Base-by-base conservation (phyloP, 1,284 basidiomycete genomes). In the Heimioporus punctisporus region DNA sequence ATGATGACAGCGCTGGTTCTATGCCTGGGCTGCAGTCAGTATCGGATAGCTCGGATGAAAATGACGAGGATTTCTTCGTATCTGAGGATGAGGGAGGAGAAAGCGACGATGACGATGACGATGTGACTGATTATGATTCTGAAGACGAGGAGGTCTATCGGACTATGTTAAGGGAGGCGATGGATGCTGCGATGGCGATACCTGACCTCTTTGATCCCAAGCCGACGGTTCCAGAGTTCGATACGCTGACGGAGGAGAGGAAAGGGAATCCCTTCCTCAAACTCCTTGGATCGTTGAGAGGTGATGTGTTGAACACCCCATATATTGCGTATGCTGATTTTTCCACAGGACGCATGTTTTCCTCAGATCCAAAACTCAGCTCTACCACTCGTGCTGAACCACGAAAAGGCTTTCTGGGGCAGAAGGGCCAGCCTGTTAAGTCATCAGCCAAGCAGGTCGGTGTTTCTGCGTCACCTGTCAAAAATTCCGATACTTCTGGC, bases 211-310 rank as follows among this genome's bases (percentile, higher is more conserved):
- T 82, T 47, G 77, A 83, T 60, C 68, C 71, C 24, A 72, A 72
- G 14, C 68, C 74, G 24, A 65, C 72, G 6, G 71, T 74, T 15
- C 68, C 74, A 10, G 78, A 74, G 30, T 73, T 74, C 39, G 74
- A 80, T 39, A 69, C 77, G 4, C 58, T 77, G 14, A 68, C 73
- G 17, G 79, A 84, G 49, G 82, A 83, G 51, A 74, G 77, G 51
- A 85, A 84, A 65, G 80, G 76, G 17, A 92, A 92, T 61, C 86
- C 89, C 0, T 90, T 92, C 68, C 68, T 91, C 64, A 90, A 85
- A 67, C 66, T 91, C 34, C 72, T 92, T 56, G 84, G 84, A 23
- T 85, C 85, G 17, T 66, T 92, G 52, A 78, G 85, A 81, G 90
- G 89, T 85, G 60, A 40, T 69, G 63, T 41, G 44, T 28, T 34